Conservation (phyloP, 495 filamentous ascomycete species). For the Platismatia glauca region DNA sequence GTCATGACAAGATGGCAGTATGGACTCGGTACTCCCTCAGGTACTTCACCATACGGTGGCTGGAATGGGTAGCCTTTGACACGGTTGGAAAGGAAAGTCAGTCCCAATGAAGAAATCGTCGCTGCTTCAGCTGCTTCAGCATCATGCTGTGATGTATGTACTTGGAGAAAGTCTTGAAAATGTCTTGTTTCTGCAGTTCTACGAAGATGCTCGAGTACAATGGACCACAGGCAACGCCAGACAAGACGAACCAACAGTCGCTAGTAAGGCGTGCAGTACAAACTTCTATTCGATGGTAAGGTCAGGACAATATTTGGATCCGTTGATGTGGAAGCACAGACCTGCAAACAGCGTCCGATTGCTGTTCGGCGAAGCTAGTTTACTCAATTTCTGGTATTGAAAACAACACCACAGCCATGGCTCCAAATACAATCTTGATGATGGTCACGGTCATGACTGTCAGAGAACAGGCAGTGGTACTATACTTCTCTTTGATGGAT, state of each 20-base stretch:
- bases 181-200: neutral
- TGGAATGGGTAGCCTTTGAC: neutral
- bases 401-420: neutral
- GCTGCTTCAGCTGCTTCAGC: no score
- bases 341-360: neutral
- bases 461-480: neutral
- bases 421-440: neutral
- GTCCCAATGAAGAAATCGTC: neutral
- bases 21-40: neutral
- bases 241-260: neutral
- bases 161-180: neutral
- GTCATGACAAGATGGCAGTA: neutral
- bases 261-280: neutral
- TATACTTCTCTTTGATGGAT: neutral
- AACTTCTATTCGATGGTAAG: neutral
- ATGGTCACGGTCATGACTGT: neutral
- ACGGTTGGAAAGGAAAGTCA: neutral
- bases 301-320: neutral
- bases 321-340: neutral
- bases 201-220: neutral
- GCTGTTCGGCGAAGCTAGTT: neutral
- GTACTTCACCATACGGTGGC: neutral
- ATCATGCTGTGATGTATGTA: no score
- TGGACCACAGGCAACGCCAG: neutral
- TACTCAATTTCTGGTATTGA: neutral